Conservation (phyloP, 1,139 yeast species). For the Sugiyamaella castrensis region DNA sequence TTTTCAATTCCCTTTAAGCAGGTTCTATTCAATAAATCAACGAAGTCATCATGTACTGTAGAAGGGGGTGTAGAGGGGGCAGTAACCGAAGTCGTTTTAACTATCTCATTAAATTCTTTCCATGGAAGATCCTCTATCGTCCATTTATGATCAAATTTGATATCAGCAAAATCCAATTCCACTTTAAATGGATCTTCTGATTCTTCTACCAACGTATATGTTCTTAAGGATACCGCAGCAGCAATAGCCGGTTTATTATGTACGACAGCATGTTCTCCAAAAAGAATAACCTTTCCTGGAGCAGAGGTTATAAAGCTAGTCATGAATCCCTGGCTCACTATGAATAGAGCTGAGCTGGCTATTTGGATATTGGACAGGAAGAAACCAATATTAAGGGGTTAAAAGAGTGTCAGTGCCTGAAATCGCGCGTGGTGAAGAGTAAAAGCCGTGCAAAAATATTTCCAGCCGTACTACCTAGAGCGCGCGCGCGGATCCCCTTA, state of each 20-base stretch:
- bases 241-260: constrained; percentile 91
- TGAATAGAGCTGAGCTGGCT: background rate
- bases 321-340: too few relatives aligned
- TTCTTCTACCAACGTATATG: constrained; percentile 61
- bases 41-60: constrained; percentile 54
- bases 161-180: constrained; percentile 79
- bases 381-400: too few relatives aligned
- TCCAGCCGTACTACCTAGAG: too few relatives aligned
- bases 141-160: constrained; percentile 65
- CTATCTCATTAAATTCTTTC: constrained; percentile 15
- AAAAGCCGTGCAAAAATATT: too few relatives aligned
- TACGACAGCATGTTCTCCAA: constrained; percentile 97
- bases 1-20: constrained; percentile 43
- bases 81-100: constrained; percentile 37
- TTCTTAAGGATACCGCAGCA: constrained; percentile 78
- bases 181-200: constrained; percentile 40
- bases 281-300: constrained; percentile 93
- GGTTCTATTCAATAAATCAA: constrained; percentile 41
- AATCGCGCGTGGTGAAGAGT: too few relatives aligned
- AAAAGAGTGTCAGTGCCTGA: too few relatives aligned
- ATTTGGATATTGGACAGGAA: too few relatives aligned
- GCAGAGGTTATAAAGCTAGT: constrained; percentile 69
- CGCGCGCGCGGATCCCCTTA: too few relatives aligned
- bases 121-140: constrained; percentile 53
- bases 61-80: background rate